Base-by-base conservation (phyloP, 768 basidiomycete species). In the Russula foetens region DNA sequence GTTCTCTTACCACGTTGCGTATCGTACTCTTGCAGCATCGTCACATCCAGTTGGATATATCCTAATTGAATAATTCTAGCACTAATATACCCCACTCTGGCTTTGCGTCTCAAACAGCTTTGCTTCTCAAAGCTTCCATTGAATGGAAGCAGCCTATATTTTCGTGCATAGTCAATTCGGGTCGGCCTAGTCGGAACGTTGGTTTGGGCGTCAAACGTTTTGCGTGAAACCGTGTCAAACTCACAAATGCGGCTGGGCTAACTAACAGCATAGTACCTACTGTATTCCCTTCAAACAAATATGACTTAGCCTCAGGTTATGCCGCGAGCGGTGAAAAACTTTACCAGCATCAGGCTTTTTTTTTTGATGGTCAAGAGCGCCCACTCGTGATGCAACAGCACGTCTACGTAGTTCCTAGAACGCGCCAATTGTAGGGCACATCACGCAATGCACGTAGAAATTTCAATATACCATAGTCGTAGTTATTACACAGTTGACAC, bases 31-130 rank as follows among this genome's bases (percentile, higher is more conserved):
- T 64, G 60, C 59, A 62, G 39, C 56, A 62, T 23, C 45, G 46
- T 53, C 59, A 57, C 63, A 52, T 46, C 39, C 28, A 15, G 43
- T 62, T 62, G 60, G 58, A 60, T 62, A 64, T 64, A 64, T 53
- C 60, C 50, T 64, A 64, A 43, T 61, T 61, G 60, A 62, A 62
- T 64, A 57, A 56, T 56, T 62, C 55, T 62, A 64, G 41, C 63
- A 62, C 54, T 64, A 64, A 64, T 64, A 64, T 64, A 64, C 63
- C 63, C 63, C 52, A 43, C 62, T 51, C 47, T 52, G 62, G 45
- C 58, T 46, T 26, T 35, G 29, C 55, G 52, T 43, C 46, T 53
- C 60, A 56, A 48, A 41, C 33, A 33, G 47, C 53, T 24, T 44
- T 58, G 50, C 56, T 58, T 62, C 56, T 52, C 35, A 28, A 47